Evolutionary conservation across 805 yeast genomes (phyloP), one percentile per base, ranked within the genome.

Genomic region (Kodamaea neixiangensis): DNA sequence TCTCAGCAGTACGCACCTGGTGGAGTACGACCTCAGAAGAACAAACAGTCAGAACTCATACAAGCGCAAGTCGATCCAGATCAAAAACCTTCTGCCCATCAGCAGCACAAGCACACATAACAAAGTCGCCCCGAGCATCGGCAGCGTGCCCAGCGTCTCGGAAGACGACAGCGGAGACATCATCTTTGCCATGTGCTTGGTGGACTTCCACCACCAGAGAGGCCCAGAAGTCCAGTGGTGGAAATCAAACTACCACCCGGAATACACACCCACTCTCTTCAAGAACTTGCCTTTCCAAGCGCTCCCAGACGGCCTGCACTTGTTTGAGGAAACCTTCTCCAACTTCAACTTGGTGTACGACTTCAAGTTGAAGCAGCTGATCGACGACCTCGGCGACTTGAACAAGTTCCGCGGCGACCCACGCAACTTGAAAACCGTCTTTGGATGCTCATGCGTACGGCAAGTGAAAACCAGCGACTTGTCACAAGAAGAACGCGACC

Each of bases 151-250:
- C 3, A 37, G 41, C 19, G 41, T 37, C n/a, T 5, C 21, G 17
- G 41, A 37, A 37, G 41, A 37, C 13, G 31, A 25, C 31, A 13
- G 31, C 3, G 41, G 41, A 37, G 41, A 37, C 13, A 19, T 37
- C 21, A 37, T 93, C 1, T 85, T 89, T 65, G 97, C 97, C 10
- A 80, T 92, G 2, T 86, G 96, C 57, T 80, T 94, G 11, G 96
- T 92, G 17, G 96, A 96, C 58, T 93, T 93, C 75, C 96, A 93
- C 64, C 98, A 94, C 62, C 66, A 72, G 22, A 75, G 96, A 52
- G 99, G 99, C 1, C 98, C 99, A 0, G 97, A 94, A 65, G 82
- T 94, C 19, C 97, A 93, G 67, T 91, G 89, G 69, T 89, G 97
- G 90, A 63, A 63, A 46, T 77, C 85, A 17, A 82, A 80, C 60